A percentile compares a stretch with the other conserved stretches of the same genome.
Conservation (phyloP, 2,329 filamentous ascomycete genomes). For the Paecilomyces sp. region DNA sequence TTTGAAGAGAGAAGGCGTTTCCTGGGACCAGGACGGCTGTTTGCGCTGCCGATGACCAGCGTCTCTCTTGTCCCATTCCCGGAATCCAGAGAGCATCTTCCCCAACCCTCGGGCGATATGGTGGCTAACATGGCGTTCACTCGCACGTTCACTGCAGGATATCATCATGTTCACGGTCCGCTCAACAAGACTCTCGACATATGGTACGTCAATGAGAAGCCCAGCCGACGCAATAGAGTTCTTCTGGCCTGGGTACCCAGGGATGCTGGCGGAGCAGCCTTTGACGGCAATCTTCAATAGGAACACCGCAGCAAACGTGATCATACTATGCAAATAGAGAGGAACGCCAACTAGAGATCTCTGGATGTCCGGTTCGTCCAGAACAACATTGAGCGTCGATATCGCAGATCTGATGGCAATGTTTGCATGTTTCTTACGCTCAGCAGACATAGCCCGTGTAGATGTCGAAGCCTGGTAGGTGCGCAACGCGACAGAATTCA, state of each 20-base stretch:
- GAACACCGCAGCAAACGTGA: conserved; percentile 41
- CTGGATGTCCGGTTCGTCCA: conserved; percentile 39
- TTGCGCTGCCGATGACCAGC: conserved; percentile 12
- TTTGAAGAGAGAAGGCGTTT: conserved; percentile 26
- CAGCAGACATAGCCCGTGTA: conserved; percentile 33
- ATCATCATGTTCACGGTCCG: conserved; percentile 31
- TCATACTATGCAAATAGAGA: conserved; percentile 41
- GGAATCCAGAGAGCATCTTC: conserved; percentile 33
- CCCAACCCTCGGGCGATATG: conserved; percentile 31
- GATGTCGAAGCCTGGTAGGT: conserved; percentile 35
- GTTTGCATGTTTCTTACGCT: conserved; percentile 39
- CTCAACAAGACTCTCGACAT: conserved; percentile 27
- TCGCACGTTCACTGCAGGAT: conserved; percentile 29
- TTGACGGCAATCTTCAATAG: conserved; percentile 39
- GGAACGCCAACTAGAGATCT: conserved; percentile 36
- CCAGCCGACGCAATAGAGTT: conserved; percentile 32
- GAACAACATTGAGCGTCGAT: conserved; percentile 33
- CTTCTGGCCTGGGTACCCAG: conserved; percentile 26
- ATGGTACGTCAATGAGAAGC: conserved; percentile 25
- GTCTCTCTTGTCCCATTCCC: conserved; percentile 32
- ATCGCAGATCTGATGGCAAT: conserved; percentile 38
- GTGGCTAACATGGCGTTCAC: conserved; percentile 33
- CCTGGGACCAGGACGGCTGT: conserved; percentile 16
- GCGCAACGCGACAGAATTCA: conserved; percentile 44
- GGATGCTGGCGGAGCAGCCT: conserved; percentile 24